Base-by-base conservation (phyloP, 768 basidiomycete species). In the Pisolithus sp. region DNA sequence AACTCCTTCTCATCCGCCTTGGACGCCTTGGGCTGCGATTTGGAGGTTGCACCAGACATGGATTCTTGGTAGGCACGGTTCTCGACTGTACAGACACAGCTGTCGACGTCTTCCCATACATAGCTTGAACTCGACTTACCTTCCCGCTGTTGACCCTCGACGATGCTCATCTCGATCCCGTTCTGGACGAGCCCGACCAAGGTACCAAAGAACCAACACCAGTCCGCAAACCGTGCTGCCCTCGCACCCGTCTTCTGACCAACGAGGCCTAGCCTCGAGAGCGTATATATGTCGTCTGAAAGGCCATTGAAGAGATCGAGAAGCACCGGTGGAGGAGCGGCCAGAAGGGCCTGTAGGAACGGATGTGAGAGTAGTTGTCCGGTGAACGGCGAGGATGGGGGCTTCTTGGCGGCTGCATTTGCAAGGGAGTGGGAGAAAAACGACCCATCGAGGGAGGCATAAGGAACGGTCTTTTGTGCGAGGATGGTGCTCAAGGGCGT, bases 181-280 rank as follows among this genome's bases (percentile, higher is more conserved):
- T 92, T 89, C 71, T 92, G 89, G 7, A 92, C 89, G 5, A 93
- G 72, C 45, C 83, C 83, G 12, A 89, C 88, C 28, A 92, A 71
- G 0, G 88, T 93, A 15, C 84, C 74, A 26, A 86, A 70, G 56
- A 93, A 76, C 90, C 89, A 93, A 63, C 89, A 90, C 86, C 86
- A 91, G 65, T 92, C 82, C 2, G 89, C 81, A 61, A 90, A 81
- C 10, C 81, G 78, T 34, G 73, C 88, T 3, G 89, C 90, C 34
- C 82, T 78, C 46, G 79, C 76, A 17, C 90, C 90, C 1, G 77
- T 68, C 46, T 73, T 76, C 57, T 79, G 77, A 5, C 85, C 80
- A 4, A 92, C 58, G 9, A 93, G 68, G 1, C 89, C 90, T 26
- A 92, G 68, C 53, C 73, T 74, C 12, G 85, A 81, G 58, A 83